Conservation (phyloP, 805 yeast species). For the Priceomyces carsonii region DNA sequence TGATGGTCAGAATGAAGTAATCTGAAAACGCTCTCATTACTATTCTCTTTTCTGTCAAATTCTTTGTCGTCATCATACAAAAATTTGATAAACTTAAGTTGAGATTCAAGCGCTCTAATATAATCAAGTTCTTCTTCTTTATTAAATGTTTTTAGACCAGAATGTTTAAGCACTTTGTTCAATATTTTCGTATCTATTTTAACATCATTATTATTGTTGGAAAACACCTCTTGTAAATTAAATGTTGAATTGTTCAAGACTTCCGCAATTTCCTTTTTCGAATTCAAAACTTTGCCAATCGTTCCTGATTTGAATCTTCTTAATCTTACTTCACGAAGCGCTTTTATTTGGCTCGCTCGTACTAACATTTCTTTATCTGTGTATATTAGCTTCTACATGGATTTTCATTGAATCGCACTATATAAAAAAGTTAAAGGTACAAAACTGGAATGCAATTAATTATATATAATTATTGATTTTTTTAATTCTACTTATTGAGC, state of each 20-base stretch:
- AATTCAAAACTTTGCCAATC: neutral
- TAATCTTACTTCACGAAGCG: too few species aligned
- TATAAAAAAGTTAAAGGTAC: too few species aligned
- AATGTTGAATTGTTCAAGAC: conserved; percentile 14
- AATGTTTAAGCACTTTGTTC: conserved; percentile 30
- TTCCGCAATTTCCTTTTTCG: conserved; percentile 7
- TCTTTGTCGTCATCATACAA: conserved; percentile 24
- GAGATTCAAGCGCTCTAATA: conserved; percentile 29
- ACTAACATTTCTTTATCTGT: too few species aligned
- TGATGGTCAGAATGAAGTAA: conserved; percentile 34
- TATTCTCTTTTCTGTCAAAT: conserved; percentile 8
- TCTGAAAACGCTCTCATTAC: conserved; percentile 30
- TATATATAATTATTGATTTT: neutral
- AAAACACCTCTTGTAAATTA: conserved; percentile 18
- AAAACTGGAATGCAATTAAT: too few species aligned
- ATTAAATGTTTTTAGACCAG: conserved; percentile 32
- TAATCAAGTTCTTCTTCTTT: conserved; percentile 19
- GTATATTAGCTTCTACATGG: too few species aligned
- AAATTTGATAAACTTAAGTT: conserved; percentile 35
- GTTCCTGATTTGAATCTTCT: neutral
- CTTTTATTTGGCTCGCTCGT: too few species aligned
- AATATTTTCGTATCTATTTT: conserved; percentile 17
- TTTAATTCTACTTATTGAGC: conserved; percentile 12
- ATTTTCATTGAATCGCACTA: too few species aligned
- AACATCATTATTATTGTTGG: conserved; percentile 7